These are phyloP conservation scores for Crucihimalaya himalaica DNA, from an alignment of 345 rosid genomes.

Conservation along the genomic window DNA sequence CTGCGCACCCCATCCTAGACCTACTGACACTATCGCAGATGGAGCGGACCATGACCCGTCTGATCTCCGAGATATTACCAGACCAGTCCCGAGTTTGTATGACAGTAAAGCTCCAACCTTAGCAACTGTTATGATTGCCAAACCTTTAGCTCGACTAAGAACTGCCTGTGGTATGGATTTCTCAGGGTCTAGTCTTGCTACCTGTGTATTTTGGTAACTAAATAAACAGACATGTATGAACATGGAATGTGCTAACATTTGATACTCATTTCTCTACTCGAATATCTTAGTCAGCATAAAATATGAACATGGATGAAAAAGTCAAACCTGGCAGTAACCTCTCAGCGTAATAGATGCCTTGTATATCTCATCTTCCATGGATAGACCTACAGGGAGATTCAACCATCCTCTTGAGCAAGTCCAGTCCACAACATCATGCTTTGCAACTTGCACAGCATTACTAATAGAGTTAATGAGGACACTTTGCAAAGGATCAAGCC, in stretches of 20 bases:
- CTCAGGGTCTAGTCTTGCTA: constrained; percentile 79
- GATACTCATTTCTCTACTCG: neutral
- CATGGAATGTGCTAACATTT: neutral
- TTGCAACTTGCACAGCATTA: constrained; percentile 90
- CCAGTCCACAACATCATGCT: constrained; percentile 96
- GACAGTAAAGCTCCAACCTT: constrained; percentile 83
- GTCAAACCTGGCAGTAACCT: constrained; percentile 70
- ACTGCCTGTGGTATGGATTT: constrained; percentile 80
- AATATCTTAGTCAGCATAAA: neutral
- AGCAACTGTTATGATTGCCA: constrained; percentile 87
- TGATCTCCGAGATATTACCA: constrained; percentile 75
- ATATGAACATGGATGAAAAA: neutral
- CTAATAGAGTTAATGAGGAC: constrained; percentile 77
- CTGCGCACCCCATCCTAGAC: constrained; percentile 99
- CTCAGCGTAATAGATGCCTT: constrained; percentile 82
- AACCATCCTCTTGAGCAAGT: constrained; percentile 92
- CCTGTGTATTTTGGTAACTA: constrained; percentile 43
- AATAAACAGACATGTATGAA: neutral
- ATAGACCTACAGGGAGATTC: constrained; percentile 86
- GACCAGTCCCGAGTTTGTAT: constrained; percentile 86
- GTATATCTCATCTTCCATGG: constrained; percentile 96
- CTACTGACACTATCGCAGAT: constrained; percentile 75
- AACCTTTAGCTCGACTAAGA: constrained; percentile 78
- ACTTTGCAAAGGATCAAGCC: constrained; percentile 91
- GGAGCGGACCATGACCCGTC: constrained; percentile 99